Evolutionary conservation across 2,329 filamentous ascomycete species (phyloP).

Genomic region (Trichoderma guizhouense): DNA sequence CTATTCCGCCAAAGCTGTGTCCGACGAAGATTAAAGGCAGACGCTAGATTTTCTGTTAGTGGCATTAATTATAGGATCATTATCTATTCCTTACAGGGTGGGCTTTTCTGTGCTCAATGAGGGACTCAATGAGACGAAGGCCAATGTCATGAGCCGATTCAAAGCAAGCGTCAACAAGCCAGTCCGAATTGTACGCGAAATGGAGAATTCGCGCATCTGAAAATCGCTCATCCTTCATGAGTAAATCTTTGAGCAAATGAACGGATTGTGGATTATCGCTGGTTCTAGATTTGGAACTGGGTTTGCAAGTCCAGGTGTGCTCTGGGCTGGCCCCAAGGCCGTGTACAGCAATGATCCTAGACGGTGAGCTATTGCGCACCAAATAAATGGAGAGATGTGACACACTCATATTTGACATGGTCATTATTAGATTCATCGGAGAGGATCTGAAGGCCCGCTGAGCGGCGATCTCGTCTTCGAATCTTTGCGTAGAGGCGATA

Average conservation of each 20-base stretch:
- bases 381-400: not conserved
- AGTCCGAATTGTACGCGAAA: constrained; percentile 24
- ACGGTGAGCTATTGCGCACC: not conserved
- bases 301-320: constrained; percentile 20
- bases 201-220: constrained; percentile 22
- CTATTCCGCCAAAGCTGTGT: constrained; percentile 25
- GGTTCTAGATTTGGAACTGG: not conserved
- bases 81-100: not conserved
- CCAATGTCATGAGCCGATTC: not conserved
- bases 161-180: constrained; percentile 21
- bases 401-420: not conserved
- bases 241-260: constrained; percentile 21
- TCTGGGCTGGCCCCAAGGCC: constrained; percentile 22
- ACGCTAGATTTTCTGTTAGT: not conserved
- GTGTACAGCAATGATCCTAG: constrained; percentile 23
- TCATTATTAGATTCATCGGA: not conserved
- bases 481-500: not conserved
- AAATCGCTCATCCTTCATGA: constrained; percentile 17
- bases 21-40: constrained; percentile 24
- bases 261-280: not conserved
- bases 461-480: not conserved
- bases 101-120: not conserved
- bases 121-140: not conserved
- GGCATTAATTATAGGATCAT: too few relatives aligned
- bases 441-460: not conserved